phyloP scores from a whole-genome alignment of 176 grass and related monocot species.

The Luzula sylvatica region DNA sequence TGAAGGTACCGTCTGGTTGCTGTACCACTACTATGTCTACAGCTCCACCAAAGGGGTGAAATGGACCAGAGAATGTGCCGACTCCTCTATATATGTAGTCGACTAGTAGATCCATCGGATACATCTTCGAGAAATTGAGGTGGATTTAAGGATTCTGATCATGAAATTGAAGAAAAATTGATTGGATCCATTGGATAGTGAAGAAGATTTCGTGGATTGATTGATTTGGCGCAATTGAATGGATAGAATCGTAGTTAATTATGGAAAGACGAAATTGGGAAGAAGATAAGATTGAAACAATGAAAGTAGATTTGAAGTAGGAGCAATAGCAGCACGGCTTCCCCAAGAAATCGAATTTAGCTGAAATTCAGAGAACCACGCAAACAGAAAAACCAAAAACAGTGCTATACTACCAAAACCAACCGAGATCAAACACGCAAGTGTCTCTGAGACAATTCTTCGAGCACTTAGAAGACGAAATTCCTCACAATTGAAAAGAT shows the following conservation, averaged over 20 bases:
- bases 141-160: background rate
- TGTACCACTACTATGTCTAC: slow-evolving; percentile 85
- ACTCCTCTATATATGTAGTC: no score
- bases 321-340: background rate
- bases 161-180: no score
- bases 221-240: background rate
- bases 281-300: background rate
- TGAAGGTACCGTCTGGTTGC: slow-evolving; percentile 85
- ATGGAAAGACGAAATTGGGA: no score
- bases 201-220: background rate
- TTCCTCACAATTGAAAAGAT: background rate
- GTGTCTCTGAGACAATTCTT: background rate
- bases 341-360: background rate
- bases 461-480: background rate
- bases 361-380: background rate
- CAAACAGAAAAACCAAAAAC: background rate
- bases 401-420: background rate
- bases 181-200: background rate
- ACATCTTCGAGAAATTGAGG: slow-evolving; percentile 28
- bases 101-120: slow-evolving; percentile 53
- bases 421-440: slow-evolving; percentile 9
- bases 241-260: background rate
- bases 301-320: background rate
- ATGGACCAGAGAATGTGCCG: slow-evolving; percentile 48
- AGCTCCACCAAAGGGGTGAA: slow-evolving; percentile 86